phyloP scores from a whole-genome alignment of 2,329 filamentous ascomycete species.

The Penicillium paneum region DNA sequence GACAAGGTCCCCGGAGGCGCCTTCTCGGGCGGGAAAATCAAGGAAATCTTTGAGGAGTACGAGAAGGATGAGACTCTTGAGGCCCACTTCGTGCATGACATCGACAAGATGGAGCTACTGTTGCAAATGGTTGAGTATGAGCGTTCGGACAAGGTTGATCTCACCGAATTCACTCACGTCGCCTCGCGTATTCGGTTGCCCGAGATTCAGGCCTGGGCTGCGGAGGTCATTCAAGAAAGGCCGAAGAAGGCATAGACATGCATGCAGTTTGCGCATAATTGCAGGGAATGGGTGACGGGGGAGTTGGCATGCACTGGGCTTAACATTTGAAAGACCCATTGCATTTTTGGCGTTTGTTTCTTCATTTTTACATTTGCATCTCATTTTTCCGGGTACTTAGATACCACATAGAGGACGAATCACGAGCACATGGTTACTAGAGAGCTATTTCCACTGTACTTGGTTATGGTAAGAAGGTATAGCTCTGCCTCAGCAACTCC shows the following conservation, averaged over 20 bases:
- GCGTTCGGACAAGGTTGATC: constrained; percentile 66
- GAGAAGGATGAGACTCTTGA: constrained; percentile 83
- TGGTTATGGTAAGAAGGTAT: background rate
- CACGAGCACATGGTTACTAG: constrained; percentile 12
- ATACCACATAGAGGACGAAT: constrained; percentile 21
- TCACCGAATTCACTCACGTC: constrained; percentile 85
- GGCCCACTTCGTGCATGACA: constrained; percentile 86
- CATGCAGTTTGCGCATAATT: background rate
- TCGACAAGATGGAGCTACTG: constrained; percentile 94
- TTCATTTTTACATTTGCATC: background rate
- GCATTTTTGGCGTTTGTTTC: constrained; percentile 15
- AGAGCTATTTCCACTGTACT: background rate
- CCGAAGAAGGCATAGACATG: constrained; percentile 45
- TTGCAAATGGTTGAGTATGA: constrained; percentile 98
- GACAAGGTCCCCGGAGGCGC: constrained; percentile 70
- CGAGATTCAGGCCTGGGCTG: constrained; percentile 78
- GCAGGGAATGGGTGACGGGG: background rate
- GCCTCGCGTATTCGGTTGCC: constrained; percentile 67
- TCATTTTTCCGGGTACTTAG: constrained; percentile 3
- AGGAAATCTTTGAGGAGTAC: constrained; percentile 89
- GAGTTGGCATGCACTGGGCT: background rate
- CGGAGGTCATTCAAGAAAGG: constrained; percentile 72
- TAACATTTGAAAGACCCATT: background rate
- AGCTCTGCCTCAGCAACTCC: background rate
- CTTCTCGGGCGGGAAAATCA: constrained; percentile 64